Evolutionary conservation across 108 stramenopile species (phyloP), one percentile per base, ranked within the genome.

Genomic region (Schizochytrium sp.): DNA sequence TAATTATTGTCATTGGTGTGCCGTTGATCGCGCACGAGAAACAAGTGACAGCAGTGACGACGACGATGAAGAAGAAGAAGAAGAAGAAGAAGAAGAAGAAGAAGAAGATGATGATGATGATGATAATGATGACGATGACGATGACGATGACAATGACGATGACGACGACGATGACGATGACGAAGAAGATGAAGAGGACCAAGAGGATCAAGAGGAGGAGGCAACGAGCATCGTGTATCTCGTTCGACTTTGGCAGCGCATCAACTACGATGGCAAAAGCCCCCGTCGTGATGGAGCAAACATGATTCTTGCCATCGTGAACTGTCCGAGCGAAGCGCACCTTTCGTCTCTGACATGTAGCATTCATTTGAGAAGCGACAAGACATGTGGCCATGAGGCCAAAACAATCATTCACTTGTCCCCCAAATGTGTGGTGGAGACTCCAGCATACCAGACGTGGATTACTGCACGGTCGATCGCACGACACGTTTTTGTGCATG

Each of bases 1-100:
- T 34, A 83, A 55, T 12, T 83, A 83, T 34, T 83, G 76, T 5
- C 76, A 83, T 23, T 83, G 76, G 76, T 83, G 76, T 34, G 76
- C 48, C 6, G 48, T 83, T 47, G 76, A 83, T 53, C 48, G 48
- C 28, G 76, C 76, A 3, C 76, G 51, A 18, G 12, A 72, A 18
- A 18, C 23, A 41, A 29, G 28, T 23, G 76, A 83, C 6, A 23
- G 10, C 28, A 23, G 23, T 12, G 51, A 6, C 2, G 51, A 53
- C 6, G 51, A 6, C 18, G 51, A 83, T 5, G 23, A 34, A 3
- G 76, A 83, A 0, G 76, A 83, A 2, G 6, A 6, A 12, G 23
- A 34, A 6, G 76, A 83, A 53, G 76, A 83, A 16, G 51, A 53
- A 0, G 76, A 83, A 0, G 76, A 83, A 0, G 76, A 83, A 0